phyloP scores from a whole-genome alignment of 106 monocot genomes.

The Dendrobium huoshanense region DNA sequence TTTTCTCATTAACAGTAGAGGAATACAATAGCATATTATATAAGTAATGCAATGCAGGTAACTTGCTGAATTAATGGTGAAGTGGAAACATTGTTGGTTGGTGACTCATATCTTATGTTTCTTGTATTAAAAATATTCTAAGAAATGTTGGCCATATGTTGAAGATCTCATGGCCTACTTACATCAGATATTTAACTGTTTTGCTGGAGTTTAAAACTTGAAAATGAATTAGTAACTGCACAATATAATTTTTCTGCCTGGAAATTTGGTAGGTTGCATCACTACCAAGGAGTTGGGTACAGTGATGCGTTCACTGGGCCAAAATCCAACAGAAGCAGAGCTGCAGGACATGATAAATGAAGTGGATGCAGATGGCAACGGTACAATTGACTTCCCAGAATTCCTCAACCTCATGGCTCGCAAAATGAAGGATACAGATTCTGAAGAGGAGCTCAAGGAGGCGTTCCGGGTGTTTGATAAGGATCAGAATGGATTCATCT shows the following conservation, averaged over 20 bases:
- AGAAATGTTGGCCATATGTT: too few relatives aligned
- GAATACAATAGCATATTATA: too few relatives aligned
- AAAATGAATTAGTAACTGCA: neutral
- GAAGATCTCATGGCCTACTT: too few relatives aligned
- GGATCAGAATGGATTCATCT: conserved; percentile 29
- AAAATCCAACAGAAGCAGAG: conserved; percentile 26
- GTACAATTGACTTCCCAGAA: conserved; percentile 24
- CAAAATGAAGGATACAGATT: conserved; percentile 25
- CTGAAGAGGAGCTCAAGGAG: conserved; percentile 29
- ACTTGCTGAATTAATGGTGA: too few relatives aligned
- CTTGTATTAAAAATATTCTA: too few relatives aligned
- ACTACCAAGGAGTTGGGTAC: conserved; percentile 27
- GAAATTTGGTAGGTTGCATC: conserved; percentile 14
- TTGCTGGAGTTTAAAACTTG: neutral
- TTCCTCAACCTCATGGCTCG: conserved; percentile 25
- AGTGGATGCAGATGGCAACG: conserved; percentile 26
- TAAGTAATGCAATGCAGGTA: too few relatives aligned
- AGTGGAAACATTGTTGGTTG: too few relatives aligned
- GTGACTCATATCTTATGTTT: too few relatives aligned
- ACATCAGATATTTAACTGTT: neutral
- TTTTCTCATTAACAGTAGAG: too few relatives aligned
- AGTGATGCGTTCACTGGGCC: conserved; percentile 22
- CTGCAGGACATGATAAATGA: conserved; percentile 28
- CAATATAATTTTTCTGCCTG: neutral
- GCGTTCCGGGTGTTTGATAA: conserved; percentile 26